Evolutionary conservation across 805 yeast species (phyloP), one percentile per base, ranked within the genome.

Genomic region (Sugiyamaella lignohabitans): DNA sequence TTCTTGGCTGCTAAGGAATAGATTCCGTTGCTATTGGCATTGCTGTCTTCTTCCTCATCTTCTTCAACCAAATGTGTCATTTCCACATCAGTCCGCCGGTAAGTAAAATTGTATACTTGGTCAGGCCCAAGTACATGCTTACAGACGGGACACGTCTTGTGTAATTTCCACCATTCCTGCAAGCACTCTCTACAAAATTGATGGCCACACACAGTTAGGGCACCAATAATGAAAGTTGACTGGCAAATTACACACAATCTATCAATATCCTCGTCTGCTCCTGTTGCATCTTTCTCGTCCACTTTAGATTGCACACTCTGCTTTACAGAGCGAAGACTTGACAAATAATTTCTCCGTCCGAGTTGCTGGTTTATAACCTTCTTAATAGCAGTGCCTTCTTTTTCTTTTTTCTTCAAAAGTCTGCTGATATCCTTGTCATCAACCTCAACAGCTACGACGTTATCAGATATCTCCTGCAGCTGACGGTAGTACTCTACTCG

Each of bases 151-250:
- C 98, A 93, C 1, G 69, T 65, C 1, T 65, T 60, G 35, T 75
- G 75, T 14, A 68, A 69, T 18, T 64, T 65, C 44, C 84, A 60
- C 98, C 98, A 93, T 46, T 72, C 79, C 17, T 67, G 72, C 32
- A 93, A 69, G 62, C 98, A 93, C 1, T 77, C 84, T 48, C 78
- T 76, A 61, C 98, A 93, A 60, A 84, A 93, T 55, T 80, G 80
- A 64, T 93, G 98, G 0, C 98, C 98, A 72, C 98, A 93, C 6
- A 79, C 79, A 0, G 95, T 83, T 47, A 93, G 68, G 0, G 93
- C 75, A 0, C 98, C 98, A 35, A 79, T 70, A 2, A 76, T 69
- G 42, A 88, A 86, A 1, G 75, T 61, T 3, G 80, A 73, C 18
- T 84, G 77, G 61, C 98, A 93, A 50, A 93, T 89, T 27, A 81